Percentiles rank a stretch among this genome's conserved stretches.
Evolutionary conservation across 805 yeast genomes (phyloP).

Genomic region (Yarrowia keelungensis): DNA sequence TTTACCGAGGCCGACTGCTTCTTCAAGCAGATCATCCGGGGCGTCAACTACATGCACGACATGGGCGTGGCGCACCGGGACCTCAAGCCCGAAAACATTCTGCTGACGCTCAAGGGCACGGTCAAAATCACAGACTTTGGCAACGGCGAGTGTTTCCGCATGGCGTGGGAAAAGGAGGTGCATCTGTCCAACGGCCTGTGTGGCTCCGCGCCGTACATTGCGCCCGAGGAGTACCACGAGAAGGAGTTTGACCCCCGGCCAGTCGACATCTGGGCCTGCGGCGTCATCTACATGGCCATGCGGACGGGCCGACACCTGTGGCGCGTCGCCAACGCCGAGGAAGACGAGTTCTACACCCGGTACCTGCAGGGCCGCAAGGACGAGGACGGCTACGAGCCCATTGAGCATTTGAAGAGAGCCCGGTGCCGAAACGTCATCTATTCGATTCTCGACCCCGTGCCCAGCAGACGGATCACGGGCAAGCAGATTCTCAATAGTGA

Average conservation of each 20-base stretch:
- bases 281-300: slow-evolving; percentile 78
- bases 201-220: slow-evolving; percentile 90
- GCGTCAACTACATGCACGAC: slow-evolving; percentile 82
- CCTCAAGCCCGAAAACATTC: slow-evolving; percentile 84
- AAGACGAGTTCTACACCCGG: slow-evolving; percentile 79
- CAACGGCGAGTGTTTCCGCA: slow-evolving; percentile 86
- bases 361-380: slow-evolving; percentile 81
- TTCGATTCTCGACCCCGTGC: slow-evolving; percentile 90
- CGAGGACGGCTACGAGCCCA: slow-evolving; percentile 88
- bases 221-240: slow-evolving; percentile 80
- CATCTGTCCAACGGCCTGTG: slow-evolving; percentile 75
- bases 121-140: slow-evolving; percentile 86
- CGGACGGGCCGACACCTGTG: slow-evolving; percentile 92
- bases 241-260: slow-evolving; percentile 74
- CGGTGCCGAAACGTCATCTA: slow-evolving; percentile 92
- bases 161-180: slow-evolving; percentile 83
- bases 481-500: slow-evolving; percentile 88
- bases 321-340: slow-evolving; percentile 75
- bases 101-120: slow-evolving; percentile 70
- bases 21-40: slow-evolving; percentile 83
- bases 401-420: slow-evolving; percentile 82
- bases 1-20: slow-evolving; percentile 84
- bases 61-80: slow-evolving; percentile 96
- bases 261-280: slow-evolving; percentile 90
- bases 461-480: slow-evolving; percentile 85